These are phyloP conservation scores for Agaricus subrufescens DNA, from an alignment of 768 basidiomycete species.

Conservation along the genomic window DNA sequence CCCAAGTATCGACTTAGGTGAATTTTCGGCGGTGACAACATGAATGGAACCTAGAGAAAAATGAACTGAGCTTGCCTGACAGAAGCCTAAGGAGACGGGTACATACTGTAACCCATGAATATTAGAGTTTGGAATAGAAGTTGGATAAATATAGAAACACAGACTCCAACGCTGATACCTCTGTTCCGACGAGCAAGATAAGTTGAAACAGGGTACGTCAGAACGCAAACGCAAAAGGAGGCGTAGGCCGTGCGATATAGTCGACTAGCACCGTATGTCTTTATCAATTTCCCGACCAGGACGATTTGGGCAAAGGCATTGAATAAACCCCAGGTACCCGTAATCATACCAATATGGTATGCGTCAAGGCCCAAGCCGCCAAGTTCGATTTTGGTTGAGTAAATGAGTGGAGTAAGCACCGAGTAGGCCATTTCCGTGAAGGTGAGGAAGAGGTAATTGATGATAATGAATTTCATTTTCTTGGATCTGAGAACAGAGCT, in stretches of 20 bases:
- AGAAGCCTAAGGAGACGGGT: neutral
- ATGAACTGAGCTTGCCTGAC: neutral
- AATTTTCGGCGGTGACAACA: conserved; percentile 38
- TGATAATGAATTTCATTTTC: conserved; percentile 24
- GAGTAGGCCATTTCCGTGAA: conserved; percentile 33
- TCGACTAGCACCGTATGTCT: conserved; percentile 48
- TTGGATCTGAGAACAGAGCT: conserved; percentile 21
- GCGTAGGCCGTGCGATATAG: conserved; percentile 37
- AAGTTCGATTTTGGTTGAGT: conserved; percentile 52
- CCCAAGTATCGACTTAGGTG: conserved; percentile 36
- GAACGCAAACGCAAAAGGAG: conserved; percentile 20
- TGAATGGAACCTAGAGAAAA: conserved; percentile 40
- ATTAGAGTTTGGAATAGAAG: conserved; percentile 21
- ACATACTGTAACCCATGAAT: conserved; percentile 33
- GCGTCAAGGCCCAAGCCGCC: conserved; percentile 69
- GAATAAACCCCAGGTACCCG: conserved; percentile 41
- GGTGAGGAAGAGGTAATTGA: conserved; percentile 28
- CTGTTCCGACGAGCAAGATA: conserved; percentile 28
- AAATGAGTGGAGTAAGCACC: conserved; percentile 37
- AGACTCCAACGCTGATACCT: conserved; percentile 23
- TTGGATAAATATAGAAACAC: conserved; percentile 29
- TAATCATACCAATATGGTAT: conserved; percentile 54
- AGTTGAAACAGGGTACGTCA: conserved; percentile 30
- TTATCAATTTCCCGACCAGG: conserved; percentile 46
- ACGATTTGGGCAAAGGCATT: conserved; percentile 48